Percentiles rank a stretch among this genome's conserved stretches.
Evolutionary conservation across 148 eudicot species (phyloP).

Genomic region (Nepenthes mirabilis): DNA sequence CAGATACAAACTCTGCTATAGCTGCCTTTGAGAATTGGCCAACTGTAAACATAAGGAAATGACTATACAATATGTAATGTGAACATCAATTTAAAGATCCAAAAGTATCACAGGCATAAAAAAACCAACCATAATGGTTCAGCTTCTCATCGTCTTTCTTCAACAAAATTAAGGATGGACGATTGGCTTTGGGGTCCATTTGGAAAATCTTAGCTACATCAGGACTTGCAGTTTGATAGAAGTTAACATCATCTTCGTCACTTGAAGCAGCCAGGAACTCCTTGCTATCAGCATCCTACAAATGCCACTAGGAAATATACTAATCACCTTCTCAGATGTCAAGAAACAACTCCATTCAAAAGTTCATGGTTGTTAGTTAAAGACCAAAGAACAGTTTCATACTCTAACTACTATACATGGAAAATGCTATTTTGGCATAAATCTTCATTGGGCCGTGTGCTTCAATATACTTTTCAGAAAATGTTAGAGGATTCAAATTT

Average conservation of each 20-base stretch:
- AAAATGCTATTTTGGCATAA: too few species aligned
- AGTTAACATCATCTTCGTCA: conserved; percentile 38
- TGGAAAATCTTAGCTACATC: conserved; percentile 69
- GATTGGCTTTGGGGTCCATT: conserved; percentile 43
- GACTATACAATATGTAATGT: not conserved
- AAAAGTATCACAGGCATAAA: not conserved
- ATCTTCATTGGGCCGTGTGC: too few species aligned
- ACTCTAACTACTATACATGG: too few species aligned
- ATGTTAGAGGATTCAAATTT: too few species aligned
- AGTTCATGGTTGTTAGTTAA: too few species aligned
- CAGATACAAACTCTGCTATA: conserved; percentile 55
- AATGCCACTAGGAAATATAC: not conserved
- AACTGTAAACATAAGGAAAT: conserved; percentile 27
- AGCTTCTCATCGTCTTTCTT: conserved; percentile 78
- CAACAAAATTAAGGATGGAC: conserved; percentile 59
- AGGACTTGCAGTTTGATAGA: conserved; percentile 60
- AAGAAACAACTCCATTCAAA: too few species aligned
- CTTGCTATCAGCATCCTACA: conserved; percentile 59
- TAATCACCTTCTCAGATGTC: too few species aligned
- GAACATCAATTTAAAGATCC: not conserved
- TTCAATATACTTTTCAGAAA: too few species aligned
- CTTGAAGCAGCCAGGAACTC: conserved; percentile 61
- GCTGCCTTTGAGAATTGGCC: conserved; percentile 50
- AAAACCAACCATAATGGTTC: conserved; percentile 43
- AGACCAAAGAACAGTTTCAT: too few species aligned